Conservation (phyloP, 371 early-diverging fungal genomes). For the Conidiobolus incongruus region DNA sequence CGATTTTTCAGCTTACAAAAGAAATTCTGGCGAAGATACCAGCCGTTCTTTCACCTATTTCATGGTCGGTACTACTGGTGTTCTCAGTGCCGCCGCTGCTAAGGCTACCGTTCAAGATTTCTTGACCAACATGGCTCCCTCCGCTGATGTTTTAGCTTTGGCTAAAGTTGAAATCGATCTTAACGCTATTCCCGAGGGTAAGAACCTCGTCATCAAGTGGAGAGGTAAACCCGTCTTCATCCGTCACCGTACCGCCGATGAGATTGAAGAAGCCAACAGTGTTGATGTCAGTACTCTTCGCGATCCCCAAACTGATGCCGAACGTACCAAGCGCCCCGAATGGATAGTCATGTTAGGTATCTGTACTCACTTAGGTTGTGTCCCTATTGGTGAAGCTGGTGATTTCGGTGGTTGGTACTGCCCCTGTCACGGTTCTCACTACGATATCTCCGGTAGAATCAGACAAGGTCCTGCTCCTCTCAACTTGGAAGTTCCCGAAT, state of each 20-base stretch:
- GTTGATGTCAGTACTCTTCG: conserved; percentile 57
- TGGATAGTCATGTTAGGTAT: conserved; percentile 96
- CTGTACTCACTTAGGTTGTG: conserved; percentile 97
- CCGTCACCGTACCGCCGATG: conserved; percentile 84
- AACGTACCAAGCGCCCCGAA: conserved; percentile 77
- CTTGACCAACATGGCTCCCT: conserved; percentile 76
- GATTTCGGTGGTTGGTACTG: conserved; percentile 98
- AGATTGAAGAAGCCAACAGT: conserved; percentile 82
- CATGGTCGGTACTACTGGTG: conserved; percentile 82
- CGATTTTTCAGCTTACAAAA: conserved; percentile 37
- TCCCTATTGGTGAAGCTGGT: conserved; percentile 94
- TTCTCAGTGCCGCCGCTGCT: conserved; percentile 63
- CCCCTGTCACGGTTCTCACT: conserved; percentile 97
- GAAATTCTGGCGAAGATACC: conserved; percentile 33
- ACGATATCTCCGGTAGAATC: conserved; percentile 66
- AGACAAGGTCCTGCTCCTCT: conserved; percentile 96
- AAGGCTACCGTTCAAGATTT: conserved; percentile 84
- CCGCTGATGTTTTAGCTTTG: conserved; percentile 92
- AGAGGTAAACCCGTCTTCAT: conserved; percentile 96
- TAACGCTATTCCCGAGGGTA: conserved; percentile 81
- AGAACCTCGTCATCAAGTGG: conserved; percentile 94
- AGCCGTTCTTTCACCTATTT: conserved; percentile 74
- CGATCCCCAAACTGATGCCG: conserved; percentile 81
- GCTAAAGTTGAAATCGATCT: conserved; percentile 93
- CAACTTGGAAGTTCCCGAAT: conserved; percentile 86